phyloP scores from a whole-genome alignment of 371 early-diverging fungal species.

The Nematocida ausubeli region DNA sequence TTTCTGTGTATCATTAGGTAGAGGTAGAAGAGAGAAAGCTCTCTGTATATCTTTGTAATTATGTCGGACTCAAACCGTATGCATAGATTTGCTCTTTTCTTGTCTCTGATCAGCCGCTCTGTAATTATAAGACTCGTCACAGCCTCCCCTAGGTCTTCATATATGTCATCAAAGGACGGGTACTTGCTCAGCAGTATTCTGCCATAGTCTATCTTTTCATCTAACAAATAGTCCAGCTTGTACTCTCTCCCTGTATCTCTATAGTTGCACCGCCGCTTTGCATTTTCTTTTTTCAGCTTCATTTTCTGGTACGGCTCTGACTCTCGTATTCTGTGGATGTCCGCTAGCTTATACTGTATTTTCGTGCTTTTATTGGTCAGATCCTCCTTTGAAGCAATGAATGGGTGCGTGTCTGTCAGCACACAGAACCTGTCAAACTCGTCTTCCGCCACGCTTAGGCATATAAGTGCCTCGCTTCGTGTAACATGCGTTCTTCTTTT shows the following conservation, averaged over 20 bases:
- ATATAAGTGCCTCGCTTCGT: conserved; percentile 43
- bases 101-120: conserved; percentile 23
- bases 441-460: conserved; percentile 1
- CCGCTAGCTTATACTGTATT: conserved; percentile 42
- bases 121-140: conserved; percentile 36
- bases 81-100: neutral
- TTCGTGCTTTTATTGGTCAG: conserved; percentile 46
- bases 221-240: conserved; percentile 14
- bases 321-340: conserved; percentile 54
- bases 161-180: conserved; percentile 51
- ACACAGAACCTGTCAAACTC: conserved; percentile 47
- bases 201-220: conserved; percentile 47
- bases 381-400: conserved; percentile 11
- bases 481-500: conserved; percentile 47
- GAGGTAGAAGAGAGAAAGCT: conserved; percentile 47
- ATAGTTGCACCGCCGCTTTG: conserved; percentile 12
- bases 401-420: conserved; percentile 38
- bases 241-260: neutral
- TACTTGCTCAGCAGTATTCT: conserved; percentile 44
- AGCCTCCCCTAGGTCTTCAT: conserved; percentile 47
- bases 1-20: neutral
- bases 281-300: conserved; percentile 38
- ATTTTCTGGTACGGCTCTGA: conserved; percentile 49
- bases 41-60: conserved; percentile 11
- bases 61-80: conserved; percentile 21